Percentiles rank a stretch among this genome's conserved stretches.
These are phyloP conservation scores for Colletotrichum falcatum DNA, from an alignment of 2,329 filamentous ascomycete species.

Conservation along the genomic window DNA sequence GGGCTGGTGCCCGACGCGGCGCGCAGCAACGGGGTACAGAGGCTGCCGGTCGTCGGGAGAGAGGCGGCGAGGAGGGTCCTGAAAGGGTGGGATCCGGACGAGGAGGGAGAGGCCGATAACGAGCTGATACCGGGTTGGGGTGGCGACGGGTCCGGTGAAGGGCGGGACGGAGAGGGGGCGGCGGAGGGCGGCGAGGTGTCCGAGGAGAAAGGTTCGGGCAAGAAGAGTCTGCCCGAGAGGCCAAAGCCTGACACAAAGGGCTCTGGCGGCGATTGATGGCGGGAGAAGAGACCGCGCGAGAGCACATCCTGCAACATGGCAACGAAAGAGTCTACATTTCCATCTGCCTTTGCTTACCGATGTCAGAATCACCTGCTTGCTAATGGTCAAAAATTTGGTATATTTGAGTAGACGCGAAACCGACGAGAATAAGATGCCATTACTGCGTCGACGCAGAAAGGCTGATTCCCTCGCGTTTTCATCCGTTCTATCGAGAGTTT, in stretches of 20 bases:
- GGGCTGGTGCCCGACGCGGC: constrained; percentile 51
- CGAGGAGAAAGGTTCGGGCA: not conserved
- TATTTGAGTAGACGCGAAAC: fast-evolving
- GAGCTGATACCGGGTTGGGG: constrained; percentile 54
- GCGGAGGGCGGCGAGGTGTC: not conserved
- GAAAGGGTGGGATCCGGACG: constrained; percentile 49
- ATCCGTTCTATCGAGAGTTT: no score
- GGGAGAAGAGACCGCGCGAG: not conserved
- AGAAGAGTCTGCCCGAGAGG: constrained; percentile 16
- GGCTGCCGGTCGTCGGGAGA: constrained; percentile 55
- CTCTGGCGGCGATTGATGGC: not conserved
- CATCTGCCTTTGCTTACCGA: no score
- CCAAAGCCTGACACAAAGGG: not conserved
- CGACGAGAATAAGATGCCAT: not conserved
- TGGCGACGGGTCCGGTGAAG: constrained; percentile 34
- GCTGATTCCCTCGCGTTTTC: not conserved
- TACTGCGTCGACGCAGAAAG: not conserved
- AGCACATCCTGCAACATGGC: not conserved
- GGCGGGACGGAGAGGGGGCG: not conserved
- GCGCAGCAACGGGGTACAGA: constrained; percentile 50
- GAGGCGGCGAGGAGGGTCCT: constrained; percentile 54
- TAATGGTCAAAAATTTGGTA: no score
- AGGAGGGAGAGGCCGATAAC: constrained; percentile 59
- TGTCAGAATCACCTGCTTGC: no score
- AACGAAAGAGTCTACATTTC: not conserved